Conservation (phyloP, 345 rosid species). For the Anastatica hierochuntica region DNA sequence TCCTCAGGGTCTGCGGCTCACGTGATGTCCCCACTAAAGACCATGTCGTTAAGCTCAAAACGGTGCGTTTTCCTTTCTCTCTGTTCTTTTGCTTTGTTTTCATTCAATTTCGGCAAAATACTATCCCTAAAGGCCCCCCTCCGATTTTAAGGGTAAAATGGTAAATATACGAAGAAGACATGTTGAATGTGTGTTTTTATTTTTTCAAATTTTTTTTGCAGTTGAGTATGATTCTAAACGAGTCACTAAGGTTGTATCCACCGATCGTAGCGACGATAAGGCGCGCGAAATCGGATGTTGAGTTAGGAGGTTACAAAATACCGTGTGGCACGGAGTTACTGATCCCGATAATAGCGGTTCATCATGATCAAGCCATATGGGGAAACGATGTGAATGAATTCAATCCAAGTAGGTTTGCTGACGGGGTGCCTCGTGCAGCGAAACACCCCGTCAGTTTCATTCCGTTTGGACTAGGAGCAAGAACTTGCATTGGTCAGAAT, state of each 20-base stretch:
- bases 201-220: conserved; percentile 21
- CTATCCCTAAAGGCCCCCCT: background rate
- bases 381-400: conserved; percentile 68
- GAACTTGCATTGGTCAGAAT: conserved; percentile 72
- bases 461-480: conserved; percentile 69
- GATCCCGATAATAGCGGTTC: conserved; percentile 69
- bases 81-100: background rate
- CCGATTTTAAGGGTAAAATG: background rate
- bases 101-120: background rate
- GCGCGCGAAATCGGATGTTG: conserved; percentile 44
- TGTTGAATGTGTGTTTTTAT: background rate
- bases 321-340: conserved; percentile 59
- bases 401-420: conserved; percentile 59
- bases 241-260: conserved; percentile 62
- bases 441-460: conserved; percentile 63
- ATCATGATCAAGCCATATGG: conserved; percentile 67
- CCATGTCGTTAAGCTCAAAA: conserved; percentile 65
- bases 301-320: conserved; percentile 69
- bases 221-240: conserved; percentile 57
- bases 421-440: conserved; percentile 66
- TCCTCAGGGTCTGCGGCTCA: conserved; percentile 62
- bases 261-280: conserved; percentile 67
- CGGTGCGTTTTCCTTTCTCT: conserved; percentile 34
- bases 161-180: background rate
- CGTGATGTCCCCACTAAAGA: conserved; percentile 66